Evolutionary conservation across 116 monocot species (phyloP).

Genomic region (Posidonia oceanica): DNA sequence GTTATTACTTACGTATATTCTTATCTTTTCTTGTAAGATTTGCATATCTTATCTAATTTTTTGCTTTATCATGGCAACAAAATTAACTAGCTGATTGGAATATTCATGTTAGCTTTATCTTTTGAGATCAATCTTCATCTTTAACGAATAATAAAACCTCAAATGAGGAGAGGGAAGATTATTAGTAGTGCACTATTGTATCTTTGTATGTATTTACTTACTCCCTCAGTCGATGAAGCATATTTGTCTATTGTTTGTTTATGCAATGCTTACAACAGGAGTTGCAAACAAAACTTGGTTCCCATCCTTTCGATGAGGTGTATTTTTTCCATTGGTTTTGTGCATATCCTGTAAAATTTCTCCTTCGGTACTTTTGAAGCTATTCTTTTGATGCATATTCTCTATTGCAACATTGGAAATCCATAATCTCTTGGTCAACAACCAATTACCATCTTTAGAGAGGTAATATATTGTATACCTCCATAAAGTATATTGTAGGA

Average conservation of each 20-base stretch:
- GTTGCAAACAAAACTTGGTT: slow-evolving; percentile 46
- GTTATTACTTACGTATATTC: too few relatives aligned
- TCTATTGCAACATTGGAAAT: slow-evolving; percentile 93
- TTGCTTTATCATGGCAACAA: too few relatives aligned
- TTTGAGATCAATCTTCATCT: too few relatives aligned
- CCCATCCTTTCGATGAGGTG: slow-evolving; percentile 85
- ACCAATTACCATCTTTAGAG: slow-evolving; percentile 76
- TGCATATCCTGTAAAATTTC: neutral
- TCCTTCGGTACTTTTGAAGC: neutral
- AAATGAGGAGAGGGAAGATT: too few relatives aligned
- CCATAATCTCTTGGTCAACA: slow-evolving; percentile 88
- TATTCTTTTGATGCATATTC: slow-evolving; percentile 31
- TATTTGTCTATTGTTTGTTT: neutral
- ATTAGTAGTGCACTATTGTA: too few relatives aligned
- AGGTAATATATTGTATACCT: slow-evolving; percentile 19
- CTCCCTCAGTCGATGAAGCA: neutral
- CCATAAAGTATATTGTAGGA: too few relatives aligned
- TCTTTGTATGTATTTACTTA: too few relatives aligned
- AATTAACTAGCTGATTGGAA: too few relatives aligned
- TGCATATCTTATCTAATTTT: too few relatives aligned
- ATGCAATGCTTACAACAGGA: slow-evolving; percentile 64
- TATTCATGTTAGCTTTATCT: too few relatives aligned
- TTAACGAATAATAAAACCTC: too few relatives aligned
- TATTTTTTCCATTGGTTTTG: neutral
- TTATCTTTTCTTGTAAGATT: too few relatives aligned